Base-by-base conservation (phyloP, 2,329 filamentous ascomycete genomes). In the Tolypocladium capitatum region DNA sequence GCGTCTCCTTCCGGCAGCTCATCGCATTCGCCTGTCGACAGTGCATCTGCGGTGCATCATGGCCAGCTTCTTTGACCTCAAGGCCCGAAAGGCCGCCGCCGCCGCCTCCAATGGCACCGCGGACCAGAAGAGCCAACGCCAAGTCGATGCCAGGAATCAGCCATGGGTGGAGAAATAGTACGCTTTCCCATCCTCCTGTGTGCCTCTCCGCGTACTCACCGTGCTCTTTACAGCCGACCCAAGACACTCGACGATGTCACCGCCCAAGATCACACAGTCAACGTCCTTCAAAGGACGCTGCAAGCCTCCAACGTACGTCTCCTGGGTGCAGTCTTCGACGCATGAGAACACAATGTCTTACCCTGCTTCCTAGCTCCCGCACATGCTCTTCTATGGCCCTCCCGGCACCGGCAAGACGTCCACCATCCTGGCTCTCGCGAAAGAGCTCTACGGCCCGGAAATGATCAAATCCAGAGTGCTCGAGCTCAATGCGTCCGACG, bases 91-190 rank as follows among this genome's bases (percentile, higher is more conserved):
- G 61, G 85, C 84, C 47, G 85, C 82, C 11, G 85, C 82, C 11
- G 82, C 85, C 14, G 79, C 83, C 2, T 71, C 78, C 36, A 84
- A 79, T 64, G 75, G 74, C 45, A 63, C 68, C 49, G 67, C 76
- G 20, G 80, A 83, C 41, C 75, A 75, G 46, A 94, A 91, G 66
- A 66, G 73, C 47, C 75, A 81, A 51, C 76, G 75, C 54, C 56
- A 76, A 71, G 49, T 75, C 73, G 60, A 83, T 75, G 55, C 77
- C 78, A 60, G 73, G 82, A 56, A 59, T 9, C 91, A 96, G 61
- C 92, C 92, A 59, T 98, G 92, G 92, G 91, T 97, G 46, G 92
- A 97, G 72, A 97, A 97, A 86, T 97, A 96, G 91, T 95, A 73
- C 53, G 76, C 51, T n/a, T 24, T 11, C 7, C 7, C 13, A 18